A percentile compares a stretch with the other conserved stretches of the same genome.
These are phyloP conservation scores for Rutstroemia sp. DNA, from an alignment of 2,329 filamentous ascomycete genomes.

Conservation along the genomic window DNA sequence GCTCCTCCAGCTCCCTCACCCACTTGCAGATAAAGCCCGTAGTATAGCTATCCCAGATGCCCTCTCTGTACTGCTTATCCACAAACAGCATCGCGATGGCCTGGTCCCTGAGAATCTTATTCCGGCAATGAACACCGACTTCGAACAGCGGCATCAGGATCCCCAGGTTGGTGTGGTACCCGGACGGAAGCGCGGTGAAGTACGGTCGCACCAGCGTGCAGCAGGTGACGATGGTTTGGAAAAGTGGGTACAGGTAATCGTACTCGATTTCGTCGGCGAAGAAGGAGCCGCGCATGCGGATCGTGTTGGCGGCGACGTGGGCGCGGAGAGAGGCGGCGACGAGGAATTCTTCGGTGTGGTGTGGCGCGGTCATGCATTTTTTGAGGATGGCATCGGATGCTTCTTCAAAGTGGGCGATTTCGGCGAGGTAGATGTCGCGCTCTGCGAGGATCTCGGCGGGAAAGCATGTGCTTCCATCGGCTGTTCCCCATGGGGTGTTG, in stretches of 20 bases:
- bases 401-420: conserved; percentile 4
- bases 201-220: conserved; percentile 1
- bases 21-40: conserved; percentile 1
- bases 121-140: conserved; percentile 9
- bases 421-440: conserved; percentile 3
- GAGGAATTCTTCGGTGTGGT: conserved; percentile 5
- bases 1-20: conserved; percentile 11
- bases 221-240: conserved; percentile 6
- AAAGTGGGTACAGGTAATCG: conserved; percentile 9
- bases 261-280: conserved; percentile 8
- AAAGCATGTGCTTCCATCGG: background rate
- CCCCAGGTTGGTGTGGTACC: conserved; percentile 11
- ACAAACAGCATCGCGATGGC: conserved; percentile 9
- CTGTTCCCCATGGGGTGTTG: background rate
- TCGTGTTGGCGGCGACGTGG: conserved; percentile 6
- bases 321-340: conserved; percentile 6
- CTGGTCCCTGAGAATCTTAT: conserved; percentile 1
- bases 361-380: background rate
- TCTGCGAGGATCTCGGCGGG: conserved; percentile 2
- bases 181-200: conserved; percentile 1
- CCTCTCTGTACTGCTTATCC: conserved; percentile 11
- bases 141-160: conserved; percentile 12
- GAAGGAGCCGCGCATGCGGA: conserved; percentile 5
- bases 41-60: conserved; percentile 10
- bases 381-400: conserved; percentile 2